Evolutionary conservation across 78 protist genomes (phyloP).

Genomic region (Pigoraptor vietnamica): DNA sequence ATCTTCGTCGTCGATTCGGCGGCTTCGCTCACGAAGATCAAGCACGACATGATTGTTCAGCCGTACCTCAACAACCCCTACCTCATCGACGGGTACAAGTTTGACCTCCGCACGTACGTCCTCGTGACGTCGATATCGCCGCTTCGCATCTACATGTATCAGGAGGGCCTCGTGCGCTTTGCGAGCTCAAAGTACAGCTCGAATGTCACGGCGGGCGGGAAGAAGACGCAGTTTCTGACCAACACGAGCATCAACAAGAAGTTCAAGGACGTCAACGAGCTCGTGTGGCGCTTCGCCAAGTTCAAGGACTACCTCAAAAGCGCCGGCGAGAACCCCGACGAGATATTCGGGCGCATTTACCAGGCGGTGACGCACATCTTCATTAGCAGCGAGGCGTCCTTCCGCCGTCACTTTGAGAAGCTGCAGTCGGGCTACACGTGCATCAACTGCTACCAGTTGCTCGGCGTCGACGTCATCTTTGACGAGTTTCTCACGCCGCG

Average conservation of each 20-base stretch:
- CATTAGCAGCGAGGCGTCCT: background rate
- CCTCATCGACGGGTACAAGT: background rate
- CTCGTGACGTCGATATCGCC: constrained; percentile 53
- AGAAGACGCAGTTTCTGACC: background rate
- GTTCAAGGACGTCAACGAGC: background rate
- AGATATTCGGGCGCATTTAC: background rate
- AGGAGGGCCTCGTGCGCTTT: constrained; percentile 65
- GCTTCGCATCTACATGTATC: constrained; percentile 36
- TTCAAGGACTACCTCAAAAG: background rate
- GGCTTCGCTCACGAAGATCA: background rate
- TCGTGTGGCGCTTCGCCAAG: background rate
- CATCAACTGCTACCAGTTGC: background rate
- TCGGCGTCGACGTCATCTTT: background rate
- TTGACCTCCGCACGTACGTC: constrained; percentile 80
- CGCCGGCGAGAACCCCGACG: background rate
- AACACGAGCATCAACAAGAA: background rate
- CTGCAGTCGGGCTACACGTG: background rate
- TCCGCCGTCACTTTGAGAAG: background rate
- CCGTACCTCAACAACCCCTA: background rate
- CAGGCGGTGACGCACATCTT: background rate
- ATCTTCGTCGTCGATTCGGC: background rate
- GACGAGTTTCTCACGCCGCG: background rate
- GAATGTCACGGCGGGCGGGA: background rate
- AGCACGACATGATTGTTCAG: background rate
- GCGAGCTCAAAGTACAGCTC: background rate